phyloP scores from a whole-genome alignment of 2,329 filamentous ascomycete species.

The Trichoderma breve region DNA sequence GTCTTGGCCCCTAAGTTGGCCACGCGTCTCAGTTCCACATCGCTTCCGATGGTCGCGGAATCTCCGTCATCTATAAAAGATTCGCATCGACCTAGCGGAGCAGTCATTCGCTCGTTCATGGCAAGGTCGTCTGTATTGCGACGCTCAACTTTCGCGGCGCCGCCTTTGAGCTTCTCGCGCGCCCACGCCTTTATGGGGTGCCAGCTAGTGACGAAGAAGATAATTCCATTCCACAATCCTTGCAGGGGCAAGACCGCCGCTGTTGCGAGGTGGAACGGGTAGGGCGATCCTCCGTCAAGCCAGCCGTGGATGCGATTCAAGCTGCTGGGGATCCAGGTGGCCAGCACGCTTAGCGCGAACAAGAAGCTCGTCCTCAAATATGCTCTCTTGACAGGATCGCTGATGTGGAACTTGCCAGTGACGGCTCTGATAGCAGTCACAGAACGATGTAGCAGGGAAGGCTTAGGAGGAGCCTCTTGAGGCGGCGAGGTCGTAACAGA shows the following conservation, averaged over 20 bases:
- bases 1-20: constrained; percentile 28
- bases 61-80: constrained; percentile 32
- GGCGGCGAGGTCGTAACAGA: constrained; percentile 31
- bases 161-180: background rate
- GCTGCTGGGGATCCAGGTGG: constrained; percentile 65
- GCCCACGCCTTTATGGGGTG: constrained; percentile 25
- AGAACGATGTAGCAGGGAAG: constrained; percentile 20
- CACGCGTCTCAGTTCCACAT: constrained; percentile 35
- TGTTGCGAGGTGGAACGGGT: constrained; percentile 65
- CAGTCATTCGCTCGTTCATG: constrained; percentile 11
- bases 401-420: constrained; percentile 35
- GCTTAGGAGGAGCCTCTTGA: constrained; percentile 19
- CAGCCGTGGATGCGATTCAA: constrained; percentile 73
- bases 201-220: constrained; percentile 69
- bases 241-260: constrained; percentile 73
- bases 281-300: constrained; percentile 52
- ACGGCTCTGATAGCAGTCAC: constrained; percentile 32
- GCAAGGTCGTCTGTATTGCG: constrained; percentile 2
- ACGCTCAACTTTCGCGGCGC: background rate
- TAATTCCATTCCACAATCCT: constrained; percentile 76
- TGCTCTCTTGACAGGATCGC: constrained; percentile 58
- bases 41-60: constrained; percentile 32
- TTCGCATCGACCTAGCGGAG: constrained; percentile 20
- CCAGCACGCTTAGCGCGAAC: constrained; percentile 58
- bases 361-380: constrained; percentile 61